Evolutionary conservation across 2,329 filamentous ascomycete genomes (phyloP), one percentile per base, ranked within the genome.

Genomic region (Thielaviopsis punctulata): DNA sequence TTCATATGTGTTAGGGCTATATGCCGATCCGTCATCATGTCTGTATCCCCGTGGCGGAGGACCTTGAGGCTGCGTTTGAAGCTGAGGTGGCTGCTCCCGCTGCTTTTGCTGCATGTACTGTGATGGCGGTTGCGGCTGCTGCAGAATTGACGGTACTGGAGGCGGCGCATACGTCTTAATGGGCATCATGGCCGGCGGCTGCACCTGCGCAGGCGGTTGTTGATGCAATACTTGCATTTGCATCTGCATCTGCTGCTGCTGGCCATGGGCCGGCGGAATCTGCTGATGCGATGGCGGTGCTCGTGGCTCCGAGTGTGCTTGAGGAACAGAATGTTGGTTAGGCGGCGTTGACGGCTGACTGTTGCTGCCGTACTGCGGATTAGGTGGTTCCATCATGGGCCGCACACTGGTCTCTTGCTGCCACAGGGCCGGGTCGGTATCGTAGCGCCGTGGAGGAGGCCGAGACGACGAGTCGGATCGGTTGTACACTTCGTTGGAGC

Each of bases 391-490:
- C 59, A 80, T 76, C 30, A 94, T 79, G 54, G 89, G 84, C 48
- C 88, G 79, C 41, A 90, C 87, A 48, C 84, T 88, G 58, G 79
- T 82, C 65, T 94, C 88, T 62, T 86, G 84, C 60, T 87, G 82
- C 80, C 83, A 87, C 4, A 85, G 76, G 21, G 84, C 77, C 4
- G 85, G 86, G 62, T 96, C 90, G n/a, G 84, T 86, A 62, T 95
- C 89, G 50, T 95, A 86, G 53, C 84, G 68, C 51, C 74, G 69
- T 62, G 69, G 79, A 55, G 71, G 69, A 27, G 71, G 75, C 50
- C 71, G 69, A 50, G 63, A 73, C 61, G 73, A 66, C 67, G 83
- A 72, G 65, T 77, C 75, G 63, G 72, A 72, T 65, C 73, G 69
- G 65, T 73, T 69, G 62, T 73, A 69, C 64, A 74, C 68, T 62